Base-by-base conservation (phyloP, 2,329 filamentous ascomycete species). In the Aureobasidium sp. region DNA sequence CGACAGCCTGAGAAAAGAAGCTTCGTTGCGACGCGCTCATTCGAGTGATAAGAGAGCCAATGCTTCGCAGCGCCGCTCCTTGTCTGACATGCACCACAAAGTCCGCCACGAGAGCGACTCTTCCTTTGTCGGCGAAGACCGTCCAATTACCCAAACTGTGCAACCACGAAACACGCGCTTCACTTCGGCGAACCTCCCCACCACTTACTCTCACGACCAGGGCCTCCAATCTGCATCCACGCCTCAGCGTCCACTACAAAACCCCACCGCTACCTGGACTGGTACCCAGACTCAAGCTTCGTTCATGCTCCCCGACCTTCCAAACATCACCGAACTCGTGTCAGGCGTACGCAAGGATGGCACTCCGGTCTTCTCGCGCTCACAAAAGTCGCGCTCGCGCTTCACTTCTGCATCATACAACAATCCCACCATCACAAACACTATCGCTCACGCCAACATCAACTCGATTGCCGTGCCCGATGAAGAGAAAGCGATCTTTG, bases 401-500 rank as follows among this genome's bases (percentile, higher is more conserved):
- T 85, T 84, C 70, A 75, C 79, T 4, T 80, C 80, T 17, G 77
- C 77, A n/a, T 72, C 74, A 3, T 71, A 60, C 44, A 41, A 59
- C 36, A 53, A 56, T 20, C 68, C 68, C 8, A 71, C 74, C 29
- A 57, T 46, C 27, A 59, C 55, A 6, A 59, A 34, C 56, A 72
- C 71, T 15, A 63, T 73, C 36, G 68, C 70, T 24, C 76, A 85
- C 67, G 70, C 76, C 13, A 76, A 78, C 0, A 72, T 87, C 24
- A 78, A 84, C 41, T 77, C 79, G 13, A 75, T 86, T 12, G 78
- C 82, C 0, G 77, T 86, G 50, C 84, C 84, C 0, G 78, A 82
- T 13, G 84, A 87, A 53, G 85, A 87, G 65, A 85, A 87, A 70
- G 81, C 81, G 2, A 79, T 87, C 52, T 85, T 84, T 67, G 77